phyloP scores from a whole-genome alignment of 768 basidiomycete genomes.

The Boletus vinaceobasis region DNA sequence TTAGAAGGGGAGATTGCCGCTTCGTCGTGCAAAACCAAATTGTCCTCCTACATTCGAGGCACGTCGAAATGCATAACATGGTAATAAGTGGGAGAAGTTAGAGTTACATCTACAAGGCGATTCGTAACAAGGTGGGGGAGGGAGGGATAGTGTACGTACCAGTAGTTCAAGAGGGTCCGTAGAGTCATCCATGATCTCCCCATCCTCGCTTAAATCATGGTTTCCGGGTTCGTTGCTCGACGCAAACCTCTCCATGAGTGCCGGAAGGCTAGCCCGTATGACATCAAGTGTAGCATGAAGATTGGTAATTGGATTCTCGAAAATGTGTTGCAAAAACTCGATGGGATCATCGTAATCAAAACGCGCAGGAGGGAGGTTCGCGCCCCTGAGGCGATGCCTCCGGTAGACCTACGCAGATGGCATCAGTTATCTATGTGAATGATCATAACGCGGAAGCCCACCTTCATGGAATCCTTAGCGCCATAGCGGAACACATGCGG shows the following conservation, averaged over 20 bases:
- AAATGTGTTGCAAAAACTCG: slow-evolving; percentile 47
- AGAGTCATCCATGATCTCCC: slow-evolving; percentile 6
- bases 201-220: slow-evolving; percentile 37
- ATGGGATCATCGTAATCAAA: slow-evolving; percentile 31
- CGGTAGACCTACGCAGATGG: slow-evolving; percentile 22
- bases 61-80: slow-evolving; percentile 8
- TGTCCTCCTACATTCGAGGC: slow-evolving; percentile 14
- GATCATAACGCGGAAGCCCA: slow-evolving; percentile 36
- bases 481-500: slow-evolving; percentile 54
- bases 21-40: slow-evolving; percentile 6
- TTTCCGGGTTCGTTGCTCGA: slow-evolving; percentile 7
- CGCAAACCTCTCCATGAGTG: slow-evolving; percentile 24
- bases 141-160: slow-evolving; percentile 21
- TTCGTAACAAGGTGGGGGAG: slow-evolving; percentile 25
- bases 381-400: slow-evolving; percentile 19
- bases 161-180: slow-evolving; percentile 17
- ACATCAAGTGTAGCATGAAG: slow-evolving; percentile 38
- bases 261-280: slow-evolving; percentile 33
- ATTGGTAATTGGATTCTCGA: slow-evolving; percentile 45
- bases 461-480: slow-evolving; percentile 51
- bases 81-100: slow-evolving; percentile 23
- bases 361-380: slow-evolving; percentile 26
- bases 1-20: background rate
- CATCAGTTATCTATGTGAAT: slow-evolving; percentile 12
- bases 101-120: slow-evolving; percentile 30